phyloP scores from a whole-genome alignment of 148 eudicot species.

The Bassia scoparia region DNA sequence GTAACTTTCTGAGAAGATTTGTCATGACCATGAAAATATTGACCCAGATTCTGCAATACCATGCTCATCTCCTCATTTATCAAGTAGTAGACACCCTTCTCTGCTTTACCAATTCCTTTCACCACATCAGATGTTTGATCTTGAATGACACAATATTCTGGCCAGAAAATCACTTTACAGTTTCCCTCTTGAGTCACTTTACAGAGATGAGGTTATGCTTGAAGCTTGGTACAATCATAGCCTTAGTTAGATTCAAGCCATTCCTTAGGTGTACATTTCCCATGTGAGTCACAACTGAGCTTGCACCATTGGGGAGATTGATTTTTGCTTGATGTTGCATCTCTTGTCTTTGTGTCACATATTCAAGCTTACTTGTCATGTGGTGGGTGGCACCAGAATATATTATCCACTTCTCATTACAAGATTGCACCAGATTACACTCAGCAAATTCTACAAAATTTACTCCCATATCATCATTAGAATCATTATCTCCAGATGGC shows the following conservation, averaged over 20 bases:
- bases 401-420: neutral
- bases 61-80: too few relatives aligned
- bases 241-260: neutral
- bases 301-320: neutral
- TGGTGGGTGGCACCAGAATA: neutral
- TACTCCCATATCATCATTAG: neutral
- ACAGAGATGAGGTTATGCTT: neutral
- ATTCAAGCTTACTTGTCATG: neutral
- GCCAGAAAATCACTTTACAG: neutral
- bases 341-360: fast-evolving
- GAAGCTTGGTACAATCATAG: neutral
- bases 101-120: neutral
- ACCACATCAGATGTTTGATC: neutral
- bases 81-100: neutral
- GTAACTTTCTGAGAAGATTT: neutral
- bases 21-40: too few relatives aligned
- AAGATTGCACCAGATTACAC: neutral
- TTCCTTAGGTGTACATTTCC: neutral
- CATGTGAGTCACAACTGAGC: neutral
- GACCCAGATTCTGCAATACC: neutral
- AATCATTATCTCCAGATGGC: neutral
- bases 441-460: too few relatives aligned
- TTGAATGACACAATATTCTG: neutral
- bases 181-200: neutral
- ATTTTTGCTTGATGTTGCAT: too few relatives aligned